phyloP scores from a whole-genome alignment of 2,329 filamentous ascomycete genomes.

The Colletotrichum orbiculare region DNA sequence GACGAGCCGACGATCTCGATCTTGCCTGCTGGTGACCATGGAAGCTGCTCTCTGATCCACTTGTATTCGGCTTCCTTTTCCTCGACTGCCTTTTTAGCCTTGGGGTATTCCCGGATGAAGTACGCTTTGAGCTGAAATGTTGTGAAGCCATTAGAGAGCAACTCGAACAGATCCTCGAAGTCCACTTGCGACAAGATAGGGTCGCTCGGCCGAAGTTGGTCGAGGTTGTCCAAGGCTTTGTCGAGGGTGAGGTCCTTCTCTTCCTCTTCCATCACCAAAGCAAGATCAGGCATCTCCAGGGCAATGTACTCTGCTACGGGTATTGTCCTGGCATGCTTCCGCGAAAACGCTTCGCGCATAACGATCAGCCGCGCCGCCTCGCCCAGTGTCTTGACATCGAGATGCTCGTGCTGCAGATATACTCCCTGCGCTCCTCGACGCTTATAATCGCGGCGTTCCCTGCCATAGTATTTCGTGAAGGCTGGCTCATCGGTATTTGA shows the following conservation, averaged over 20 bases:
- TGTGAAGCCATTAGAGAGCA: conserved; percentile 59
- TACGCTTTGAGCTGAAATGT: conserved; percentile 58
- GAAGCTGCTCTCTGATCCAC: conserved; percentile 55
- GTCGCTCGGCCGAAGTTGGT: conserved; percentile 58
- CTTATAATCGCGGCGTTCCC: conserved; percentile 5
- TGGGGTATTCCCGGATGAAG: conserved; percentile 37
- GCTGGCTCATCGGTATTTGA: no score
- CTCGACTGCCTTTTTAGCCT: conserved; percentile 6
- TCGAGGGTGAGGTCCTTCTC: conserved; percentile 42
- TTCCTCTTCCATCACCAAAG: conserved; percentile 45
- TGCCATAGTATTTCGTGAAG: background rate
- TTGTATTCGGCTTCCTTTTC: conserved; percentile 40
- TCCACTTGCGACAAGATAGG: conserved; percentile 51
- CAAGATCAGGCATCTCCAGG: conserved; percentile 42
- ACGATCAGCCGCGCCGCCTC: conserved; percentile 59
- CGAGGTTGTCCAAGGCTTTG: conserved; percentile 58
- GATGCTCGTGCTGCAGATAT: conserved; percentile 25
- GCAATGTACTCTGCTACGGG: conserved; percentile 11
- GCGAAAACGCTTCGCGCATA: conserved; percentile 49
- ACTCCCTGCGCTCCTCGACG: conserved; percentile 19
- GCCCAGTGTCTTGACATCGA: conserved; percentile 50
- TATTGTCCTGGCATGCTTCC: conserved; percentile 23
- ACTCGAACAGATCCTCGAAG: conserved; percentile 53
- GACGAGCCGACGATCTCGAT: conserved; percentile 33
- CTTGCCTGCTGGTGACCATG: conserved; percentile 52